Conservation (phyloP, 345 rosid genomes). For the Eucalyptus tenuipes region DNA sequence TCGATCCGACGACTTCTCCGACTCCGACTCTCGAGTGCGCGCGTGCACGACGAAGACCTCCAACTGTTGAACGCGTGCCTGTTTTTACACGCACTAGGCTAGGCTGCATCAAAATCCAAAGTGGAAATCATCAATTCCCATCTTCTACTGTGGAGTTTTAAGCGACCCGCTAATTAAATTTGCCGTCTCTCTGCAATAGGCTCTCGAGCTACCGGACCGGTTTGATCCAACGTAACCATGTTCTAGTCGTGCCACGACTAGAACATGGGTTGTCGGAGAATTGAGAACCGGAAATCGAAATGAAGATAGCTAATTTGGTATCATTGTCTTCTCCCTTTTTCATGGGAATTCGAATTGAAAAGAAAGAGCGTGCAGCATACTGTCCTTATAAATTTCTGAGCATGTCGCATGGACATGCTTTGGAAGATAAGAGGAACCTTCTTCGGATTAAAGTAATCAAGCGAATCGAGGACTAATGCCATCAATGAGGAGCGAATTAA, state of each 20-base stretch:
- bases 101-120: background rate
- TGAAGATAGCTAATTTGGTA: background rate
- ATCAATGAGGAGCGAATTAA: background rate
- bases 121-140: too few relatives aligned
- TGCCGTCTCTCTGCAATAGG: background rate
- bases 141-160: too few relatives aligned
- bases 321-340: background rate
- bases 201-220: background rate
- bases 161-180: too few relatives aligned
- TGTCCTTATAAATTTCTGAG: background rate
- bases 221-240: background rate
- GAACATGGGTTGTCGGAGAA: background rate
- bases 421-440: background rate
- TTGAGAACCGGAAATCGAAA: background rate
- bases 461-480: background rate
- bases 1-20: too few relatives aligned
- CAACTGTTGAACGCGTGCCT: too few relatives aligned
- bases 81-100: too few relatives aligned
- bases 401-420: fast-evolving
- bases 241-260: fast-evolving
- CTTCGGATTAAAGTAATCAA: fast-evolving
- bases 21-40: too few relatives aligned
- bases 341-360: background rate
- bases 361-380: background rate
- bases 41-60: too few relatives aligned